Conservation (phyloP, 2,329 filamentous ascomycete genomes). For the Aspergillus novoparasiticus region DNA sequence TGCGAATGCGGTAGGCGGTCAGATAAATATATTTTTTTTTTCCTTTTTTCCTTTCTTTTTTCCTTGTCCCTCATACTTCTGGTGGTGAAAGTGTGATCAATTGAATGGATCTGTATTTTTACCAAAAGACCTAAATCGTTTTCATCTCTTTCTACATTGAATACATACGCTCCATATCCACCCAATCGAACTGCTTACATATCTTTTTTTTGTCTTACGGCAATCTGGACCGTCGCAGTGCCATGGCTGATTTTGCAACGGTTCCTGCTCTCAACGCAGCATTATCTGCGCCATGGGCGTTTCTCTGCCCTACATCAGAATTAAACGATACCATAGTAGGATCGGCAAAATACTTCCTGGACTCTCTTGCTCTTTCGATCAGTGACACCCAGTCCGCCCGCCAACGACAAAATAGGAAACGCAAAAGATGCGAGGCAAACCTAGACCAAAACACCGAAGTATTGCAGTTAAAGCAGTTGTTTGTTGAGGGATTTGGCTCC, state of each 20-base stretch:
- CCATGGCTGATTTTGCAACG: background rate
- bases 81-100: background rate
- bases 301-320: constrained; percentile 71
- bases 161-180: background rate
- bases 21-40: background rate
- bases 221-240: background rate
- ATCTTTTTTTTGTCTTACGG: background rate
- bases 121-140: too few species aligned
- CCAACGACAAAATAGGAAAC: constrained; percentile 71
- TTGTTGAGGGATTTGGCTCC: constrained; percentile 83
- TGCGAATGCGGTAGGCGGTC: background rate
- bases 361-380: constrained; percentile 74
- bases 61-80: background rate
- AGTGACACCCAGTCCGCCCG: constrained; percentile 71
- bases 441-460: constrained; percentile 48
- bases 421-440: constrained; percentile 66
- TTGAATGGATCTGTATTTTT: background rate
- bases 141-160: background rate
- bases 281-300: constrained; percentile 66
- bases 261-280: constrained; percentile 37
- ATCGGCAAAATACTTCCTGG: constrained; percentile 78
- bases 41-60: background rate
- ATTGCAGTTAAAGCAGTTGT: constrained; percentile 81
- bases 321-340: constrained; percentile 71
- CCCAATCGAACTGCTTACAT: too few species aligned